A percentile compares a stretch with the other conserved stretches of the same genome.
Conservation (phyloP, 257 asterid species). For the Solanum chilense region DNA sequence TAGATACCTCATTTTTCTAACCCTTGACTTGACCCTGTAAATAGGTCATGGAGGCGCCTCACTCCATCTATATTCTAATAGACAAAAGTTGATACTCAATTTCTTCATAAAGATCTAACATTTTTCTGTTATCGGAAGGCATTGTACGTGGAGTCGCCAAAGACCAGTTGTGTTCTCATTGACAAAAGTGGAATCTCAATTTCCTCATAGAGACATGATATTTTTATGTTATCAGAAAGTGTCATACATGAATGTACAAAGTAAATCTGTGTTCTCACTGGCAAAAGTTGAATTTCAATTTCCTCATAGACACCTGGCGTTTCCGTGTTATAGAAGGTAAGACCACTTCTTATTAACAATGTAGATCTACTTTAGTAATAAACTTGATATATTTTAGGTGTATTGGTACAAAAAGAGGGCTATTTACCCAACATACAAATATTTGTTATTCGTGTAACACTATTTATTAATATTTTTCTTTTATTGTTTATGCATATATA, state of each 20-base stretch:
- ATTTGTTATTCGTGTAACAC: no score
- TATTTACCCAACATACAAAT: no score
- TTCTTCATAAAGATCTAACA: background rate
- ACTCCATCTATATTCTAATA: background rate
- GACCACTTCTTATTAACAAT: background rate
- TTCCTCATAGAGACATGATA: background rate
- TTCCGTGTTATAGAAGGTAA: background rate
- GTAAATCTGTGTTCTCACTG: background rate
- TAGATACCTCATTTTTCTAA: background rate
- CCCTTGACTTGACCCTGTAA: background rate
- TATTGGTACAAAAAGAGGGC: no score
- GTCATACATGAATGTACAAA: background rate
- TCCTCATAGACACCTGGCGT: background rate
- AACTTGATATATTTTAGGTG: background rate
- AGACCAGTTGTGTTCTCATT: background rate
- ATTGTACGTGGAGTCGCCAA: background rate
- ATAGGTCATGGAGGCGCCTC: background rate
- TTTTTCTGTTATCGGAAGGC: background rate
- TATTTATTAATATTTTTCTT: no score
- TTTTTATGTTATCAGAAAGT: background rate
- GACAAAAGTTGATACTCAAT: background rate
- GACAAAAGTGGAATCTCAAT: background rate
- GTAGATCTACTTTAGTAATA: background rate
- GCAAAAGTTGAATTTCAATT: background rate
- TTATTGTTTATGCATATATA: no score